phyloP scores from a whole-genome alignment of 2,329 filamentous ascomycete genomes.

The Xylaria sp. region DNA sequence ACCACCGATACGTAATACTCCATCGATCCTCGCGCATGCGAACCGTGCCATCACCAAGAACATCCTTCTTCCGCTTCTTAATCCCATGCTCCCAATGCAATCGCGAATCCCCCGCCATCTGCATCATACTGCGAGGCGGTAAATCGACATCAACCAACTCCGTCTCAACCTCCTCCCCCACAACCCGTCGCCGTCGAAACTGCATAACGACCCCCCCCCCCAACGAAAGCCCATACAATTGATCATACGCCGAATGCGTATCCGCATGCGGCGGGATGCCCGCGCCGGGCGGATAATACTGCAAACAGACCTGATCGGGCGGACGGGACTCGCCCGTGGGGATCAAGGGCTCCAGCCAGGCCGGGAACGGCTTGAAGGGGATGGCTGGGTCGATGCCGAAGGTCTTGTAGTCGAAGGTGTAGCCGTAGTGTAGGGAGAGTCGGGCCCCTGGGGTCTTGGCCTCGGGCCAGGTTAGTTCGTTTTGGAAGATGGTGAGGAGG shows the following conservation, averaged over 20 bases:
- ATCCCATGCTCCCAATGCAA: conserved; percentile 54
- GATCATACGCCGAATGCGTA: conserved; percentile 44
- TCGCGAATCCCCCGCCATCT: conserved; percentile 45
- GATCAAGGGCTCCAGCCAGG: conserved; percentile 46
- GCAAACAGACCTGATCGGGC: conserved; percentile 53
- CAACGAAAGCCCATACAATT: conserved; percentile 28
- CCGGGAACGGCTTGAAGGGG: conserved; percentile 46
- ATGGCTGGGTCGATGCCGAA: conserved; percentile 48
- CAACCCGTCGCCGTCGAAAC: conserved; percentile 16
- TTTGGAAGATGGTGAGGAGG: conserved; percentile 41
- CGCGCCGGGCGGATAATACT: conserved; percentile 54
- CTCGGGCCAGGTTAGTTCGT: conserved; percentile 43
- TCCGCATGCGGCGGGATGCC: conserved; percentile 59
- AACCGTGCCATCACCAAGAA: conserved; percentile 40
- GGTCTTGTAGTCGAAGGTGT: conserved; percentile 55
- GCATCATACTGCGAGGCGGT: conserved; percentile 44
- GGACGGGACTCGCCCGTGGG: conserved; percentile 31
- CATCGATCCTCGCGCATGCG: conserved; percentile 42
- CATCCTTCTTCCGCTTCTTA: conserved; percentile 48
- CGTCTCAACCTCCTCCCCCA: background rate
- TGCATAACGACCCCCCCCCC: conserved; percentile 25
- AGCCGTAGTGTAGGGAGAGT: conserved; percentile 50
- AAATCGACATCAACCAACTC: conserved; percentile 39
- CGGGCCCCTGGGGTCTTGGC: conserved; percentile 35
- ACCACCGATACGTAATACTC: conserved; percentile 53